Conservation (phyloP, 495 filamentous ascomycete genomes). For the Annulohypoxylon stygium region DNA sequence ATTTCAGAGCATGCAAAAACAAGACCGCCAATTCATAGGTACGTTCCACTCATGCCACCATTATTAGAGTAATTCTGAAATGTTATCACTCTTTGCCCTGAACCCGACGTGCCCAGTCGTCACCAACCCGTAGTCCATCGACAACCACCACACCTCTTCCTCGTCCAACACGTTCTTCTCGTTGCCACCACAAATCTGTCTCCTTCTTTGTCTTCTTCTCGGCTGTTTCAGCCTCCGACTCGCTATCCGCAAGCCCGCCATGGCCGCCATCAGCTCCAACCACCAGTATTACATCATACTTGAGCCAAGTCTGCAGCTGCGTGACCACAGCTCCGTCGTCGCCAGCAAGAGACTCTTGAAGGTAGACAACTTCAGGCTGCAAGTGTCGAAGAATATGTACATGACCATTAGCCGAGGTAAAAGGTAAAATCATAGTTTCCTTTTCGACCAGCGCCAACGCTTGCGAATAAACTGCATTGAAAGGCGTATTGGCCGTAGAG, state of each 20-base stretch:
- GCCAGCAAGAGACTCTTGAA: slow-evolving; percentile 83
- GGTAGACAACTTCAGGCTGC: slow-evolving; percentile 83
- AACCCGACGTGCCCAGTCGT: slow-evolving; percentile 85
- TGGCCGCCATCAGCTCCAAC: slow-evolving; percentile 87
- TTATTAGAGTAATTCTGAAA: background rate
- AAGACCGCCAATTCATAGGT: slow-evolving; percentile 34
- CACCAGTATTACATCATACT: slow-evolving; percentile 82
- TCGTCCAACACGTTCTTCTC: slow-evolving; percentile 81
- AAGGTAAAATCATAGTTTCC: slow-evolving; percentile 86
- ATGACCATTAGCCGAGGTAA: slow-evolving; percentile 81
- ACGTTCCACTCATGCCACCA: slow-evolving; percentile 33
- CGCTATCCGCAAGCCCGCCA: slow-evolving; percentile 89
- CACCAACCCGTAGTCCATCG: slow-evolving; percentile 78
- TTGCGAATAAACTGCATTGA: slow-evolving; percentile 81
- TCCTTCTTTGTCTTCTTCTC: slow-evolving; percentile 64
- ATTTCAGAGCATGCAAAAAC: slow-evolving; percentile 18
- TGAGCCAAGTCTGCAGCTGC: slow-evolving; percentile 84
- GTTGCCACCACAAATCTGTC: slow-evolving; percentile 78
- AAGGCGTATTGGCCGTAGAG: slow-evolving; percentile 66
- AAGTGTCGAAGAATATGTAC: slow-evolving; percentile 87
- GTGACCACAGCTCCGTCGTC: slow-evolving; percentile 75
- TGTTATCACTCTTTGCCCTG: slow-evolving; percentile 73
- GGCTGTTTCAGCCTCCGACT: slow-evolving; percentile 76
- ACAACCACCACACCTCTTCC: slow-evolving; percentile 90
- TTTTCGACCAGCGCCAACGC: slow-evolving; percentile 82